A percentile compares a stretch with the other conserved stretches of the same genome.
phyloP scores from a whole-genome alignment of 1,284 basidiomycete genomes.

The Ustilago nuda region DNA sequence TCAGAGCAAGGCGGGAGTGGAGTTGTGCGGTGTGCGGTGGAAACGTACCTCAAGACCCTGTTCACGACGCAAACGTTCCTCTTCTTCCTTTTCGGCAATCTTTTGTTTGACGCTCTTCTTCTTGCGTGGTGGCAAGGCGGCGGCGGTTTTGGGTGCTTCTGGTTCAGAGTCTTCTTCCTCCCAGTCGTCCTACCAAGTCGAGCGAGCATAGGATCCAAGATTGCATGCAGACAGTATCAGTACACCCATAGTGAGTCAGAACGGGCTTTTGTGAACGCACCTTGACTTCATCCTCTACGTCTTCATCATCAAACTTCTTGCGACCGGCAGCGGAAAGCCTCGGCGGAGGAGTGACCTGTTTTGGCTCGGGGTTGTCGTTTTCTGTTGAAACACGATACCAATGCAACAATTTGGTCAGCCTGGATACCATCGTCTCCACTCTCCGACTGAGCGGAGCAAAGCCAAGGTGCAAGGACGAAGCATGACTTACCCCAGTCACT shows the following conservation, averaged over 20 bases:
- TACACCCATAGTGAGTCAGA: background rate
- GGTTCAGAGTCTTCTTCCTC: conserved; percentile 64
- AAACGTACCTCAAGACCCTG: conserved; percentile 43
- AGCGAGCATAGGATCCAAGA: background rate
- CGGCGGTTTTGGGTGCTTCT: conserved; percentile 39
- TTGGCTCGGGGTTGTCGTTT: conserved; percentile 61
- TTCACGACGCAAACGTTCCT: conserved; percentile 50
- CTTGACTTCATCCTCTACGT: conserved; percentile 65
- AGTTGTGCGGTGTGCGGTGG: background rate
- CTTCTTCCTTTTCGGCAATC: conserved; percentile 65
- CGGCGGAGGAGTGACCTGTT: conserved; percentile 29
- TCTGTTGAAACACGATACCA: conserved; percentile 15
- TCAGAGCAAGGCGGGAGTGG: background rate
- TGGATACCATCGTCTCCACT: background rate
- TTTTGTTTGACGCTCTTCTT: conserved; percentile 67
- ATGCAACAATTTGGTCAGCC: background rate
- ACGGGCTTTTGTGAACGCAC: conserved; percentile 18
- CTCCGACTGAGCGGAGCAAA: background rate
- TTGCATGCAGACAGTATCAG: conserved; percentile 5
- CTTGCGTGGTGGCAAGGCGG: conserved; percentile 59
- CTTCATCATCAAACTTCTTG: conserved; percentile 67
- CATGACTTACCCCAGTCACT: conserved; percentile 59
- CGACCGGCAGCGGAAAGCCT: conserved; percentile 40
- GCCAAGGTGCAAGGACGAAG: background rate
- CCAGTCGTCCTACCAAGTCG: conserved; percentile 62